Evolutionary conservation across 805 yeast genomes (phyloP).

Genomic region (Blastobotrys americana): DNA sequence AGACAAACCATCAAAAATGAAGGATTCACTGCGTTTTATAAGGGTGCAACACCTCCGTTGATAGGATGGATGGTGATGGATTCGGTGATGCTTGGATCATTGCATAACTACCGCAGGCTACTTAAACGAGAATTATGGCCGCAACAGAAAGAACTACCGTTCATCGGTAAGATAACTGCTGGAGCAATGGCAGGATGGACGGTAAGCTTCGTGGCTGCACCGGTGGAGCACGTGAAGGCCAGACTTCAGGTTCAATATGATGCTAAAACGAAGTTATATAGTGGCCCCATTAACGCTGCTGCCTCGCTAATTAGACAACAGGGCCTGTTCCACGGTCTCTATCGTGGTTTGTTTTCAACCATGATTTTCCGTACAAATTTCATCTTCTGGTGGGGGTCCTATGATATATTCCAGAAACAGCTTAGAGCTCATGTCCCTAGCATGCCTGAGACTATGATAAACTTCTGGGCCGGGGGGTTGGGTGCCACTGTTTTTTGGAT

Average conservation of each 20-base stretch:
- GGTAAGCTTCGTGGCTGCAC: slow-evolving; percentile 92
- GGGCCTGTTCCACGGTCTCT: slow-evolving; percentile 61
- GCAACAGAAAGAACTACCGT: slow-evolving; percentile 57
- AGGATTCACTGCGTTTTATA: slow-evolving; percentile 72
- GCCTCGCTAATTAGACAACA: slow-evolving; percentile 35
- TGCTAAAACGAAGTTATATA: slow-evolving; percentile 54
- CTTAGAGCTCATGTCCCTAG: slow-evolving; percentile 53
- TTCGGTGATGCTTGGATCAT: slow-evolving; percentile 79
- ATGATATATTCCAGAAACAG: slow-evolving; percentile 67
- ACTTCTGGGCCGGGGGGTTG: slow-evolving; percentile 89
- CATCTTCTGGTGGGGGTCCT: slow-evolving; percentile 91
- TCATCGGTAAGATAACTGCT: slow-evolving; percentile 67
- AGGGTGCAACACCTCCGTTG: slow-evolving; percentile 89
- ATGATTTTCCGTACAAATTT: slow-evolving; percentile 83
- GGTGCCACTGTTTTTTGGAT: slow-evolving; percentile 79
- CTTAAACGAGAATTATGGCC: slow-evolving; percentile 57
- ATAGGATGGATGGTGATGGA: slow-evolving; percentile 95
- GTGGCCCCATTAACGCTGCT: slow-evolving; percentile 75
- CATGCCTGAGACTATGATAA: slow-evolving; percentile 61
- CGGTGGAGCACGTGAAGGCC: slow-evolving; percentile 84
- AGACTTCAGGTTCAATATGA: slow-evolving; percentile 86
- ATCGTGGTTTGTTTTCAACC: slow-evolving; percentile 78
- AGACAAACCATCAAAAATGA: slow-evolving; percentile 63
- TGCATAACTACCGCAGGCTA: slow-evolving; percentile 66
- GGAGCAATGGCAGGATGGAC: slow-evolving; percentile 82